Base-by-base conservation (phyloP, 1,139 yeast species). In the Yamadazyma aaseri region DNA sequence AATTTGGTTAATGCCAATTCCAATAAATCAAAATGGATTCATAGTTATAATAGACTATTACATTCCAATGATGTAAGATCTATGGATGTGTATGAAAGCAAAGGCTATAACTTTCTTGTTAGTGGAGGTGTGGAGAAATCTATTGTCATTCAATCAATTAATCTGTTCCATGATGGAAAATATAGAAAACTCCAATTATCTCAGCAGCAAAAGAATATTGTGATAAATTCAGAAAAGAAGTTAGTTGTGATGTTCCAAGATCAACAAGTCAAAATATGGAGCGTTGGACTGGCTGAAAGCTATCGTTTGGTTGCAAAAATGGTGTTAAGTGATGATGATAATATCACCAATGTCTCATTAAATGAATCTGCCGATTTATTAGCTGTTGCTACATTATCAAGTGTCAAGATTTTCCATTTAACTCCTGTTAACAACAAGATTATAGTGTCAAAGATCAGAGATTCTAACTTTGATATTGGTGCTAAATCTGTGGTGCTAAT, bases 31-130 rank as follows among this genome's bases (percentile, higher is more conserved):
- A 79, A 81, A 54, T 92, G 98, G 98, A 76, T 85, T n/a, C 83
- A 79, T 49, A 73, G 80, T 46, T 76, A 80, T 36, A 86, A 81
- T 56, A 71, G 96, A 50, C 69, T 90, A 38, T 71, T 90, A 45
- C 97, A 92, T 58, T 79, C 95, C 29, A 89, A 89, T 53, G 98
- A 92, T 60, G 79, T 92, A 26, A 79, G 98, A 50, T 72, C 95
- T 1, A 73, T 92, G 75, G 67, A 82, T 1, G 64, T 81, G 5
- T 84, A 71, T 47, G 87, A 82, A 55, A 75, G 90, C 31, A 81
- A 78, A 45, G 80, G 80, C 22, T 72, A 81, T 33, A 83, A 81
- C 47, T 72, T 83, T 42, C 65, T 90, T 39, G 76, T 86, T 2
- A 83, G 94, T 50, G 97, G 96, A 35, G 97, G 97, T 43, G 94